Percentiles rank a stretch among this genome's conserved stretches.
phyloP scores from a whole-genome alignment of 345 rosid genomes.

The Psidium friedrichsthalianum region DNA sequence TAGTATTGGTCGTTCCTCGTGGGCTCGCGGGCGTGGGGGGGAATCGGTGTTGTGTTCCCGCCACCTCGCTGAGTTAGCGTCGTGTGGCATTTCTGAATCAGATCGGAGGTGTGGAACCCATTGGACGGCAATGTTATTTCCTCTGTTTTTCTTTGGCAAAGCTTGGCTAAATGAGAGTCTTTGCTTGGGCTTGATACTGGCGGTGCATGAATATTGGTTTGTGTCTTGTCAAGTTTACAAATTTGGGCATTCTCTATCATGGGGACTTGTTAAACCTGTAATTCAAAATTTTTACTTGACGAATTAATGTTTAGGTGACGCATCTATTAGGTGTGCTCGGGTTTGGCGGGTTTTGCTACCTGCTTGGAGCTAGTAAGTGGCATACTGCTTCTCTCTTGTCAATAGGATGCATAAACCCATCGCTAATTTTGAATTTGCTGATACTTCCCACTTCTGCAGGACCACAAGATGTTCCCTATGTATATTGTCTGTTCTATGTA shows the following conservation, averaged over 20 bases:
- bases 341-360: conserved; percentile 86
- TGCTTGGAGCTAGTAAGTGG: conserved; percentile 85
- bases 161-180: background rate
- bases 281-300: background rate
- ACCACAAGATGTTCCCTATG: conserved; percentile 78
- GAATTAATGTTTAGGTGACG: conserved; percentile 46
- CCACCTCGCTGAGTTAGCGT: background rate
- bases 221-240: background rate
- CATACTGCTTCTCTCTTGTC: background rate
- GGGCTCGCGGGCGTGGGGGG: background rate
- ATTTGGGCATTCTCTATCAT: background rate
- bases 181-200: background rate
- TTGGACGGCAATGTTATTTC: background rate
- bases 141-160: background rate
- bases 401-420: background rate
- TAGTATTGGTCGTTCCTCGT: background rate
- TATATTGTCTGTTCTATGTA: conserved; percentile 72
- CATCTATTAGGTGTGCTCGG: conserved; percentile 87
- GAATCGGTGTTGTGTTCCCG: background rate
- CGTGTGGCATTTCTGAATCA: background rate
- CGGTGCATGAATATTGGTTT: background rate
- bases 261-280: background rate
- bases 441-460: conserved; percentile 30
- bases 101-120: background rate
- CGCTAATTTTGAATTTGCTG: background rate